A percentile compares a stretch with the other conserved stretches of the same genome.
Evolutionary conservation across 179 eudicot species (phyloP).

Genomic region (Beta corolliflora): DNA sequence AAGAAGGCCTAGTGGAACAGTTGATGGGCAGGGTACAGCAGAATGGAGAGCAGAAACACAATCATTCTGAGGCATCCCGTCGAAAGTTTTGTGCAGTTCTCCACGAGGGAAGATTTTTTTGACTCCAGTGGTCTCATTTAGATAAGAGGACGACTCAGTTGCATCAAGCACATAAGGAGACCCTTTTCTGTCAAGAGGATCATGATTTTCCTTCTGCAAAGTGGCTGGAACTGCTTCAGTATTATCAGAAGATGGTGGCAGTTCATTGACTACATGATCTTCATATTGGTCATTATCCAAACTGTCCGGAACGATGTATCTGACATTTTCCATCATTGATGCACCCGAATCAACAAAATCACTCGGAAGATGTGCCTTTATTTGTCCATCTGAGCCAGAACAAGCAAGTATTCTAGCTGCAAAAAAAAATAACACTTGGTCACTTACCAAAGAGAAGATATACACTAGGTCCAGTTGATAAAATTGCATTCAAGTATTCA

Average conservation of each 20-base stretch:
- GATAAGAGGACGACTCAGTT: slow-evolving; percentile 22
- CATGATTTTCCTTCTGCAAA: slow-evolving; percentile 23
- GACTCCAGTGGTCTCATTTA: slow-evolving; percentile 27
- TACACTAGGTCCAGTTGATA: neutral
- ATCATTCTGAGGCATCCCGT: slow-evolving; percentile 30
- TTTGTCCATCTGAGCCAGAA: slow-evolving; percentile 37
- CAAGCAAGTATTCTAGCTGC: slow-evolving; percentile 42
- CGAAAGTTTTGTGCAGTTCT: slow-evolving; percentile 15
- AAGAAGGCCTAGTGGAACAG: slow-evolving; percentile 8
- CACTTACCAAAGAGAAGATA: slow-evolving; percentile 4
- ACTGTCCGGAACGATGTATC: slow-evolving; percentile 58
- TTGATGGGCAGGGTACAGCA: slow-evolving; percentile 27
- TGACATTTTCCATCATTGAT: slow-evolving; percentile 33
- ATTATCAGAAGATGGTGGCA: slow-evolving; percentile 29
- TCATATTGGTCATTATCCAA: slow-evolving; percentile 48
- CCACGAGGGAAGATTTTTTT: slow-evolving; percentile 25
- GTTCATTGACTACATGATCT: slow-evolving; percentile 22
- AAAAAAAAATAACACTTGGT: slow-evolving; percentile 20
- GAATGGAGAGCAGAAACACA: slow-evolving; percentile 28
- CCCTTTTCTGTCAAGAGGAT: slow-evolving; percentile 20
- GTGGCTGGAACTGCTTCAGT: slow-evolving; percentile 31
- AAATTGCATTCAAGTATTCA: neutral
- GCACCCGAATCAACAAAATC: slow-evolving; percentile 29
- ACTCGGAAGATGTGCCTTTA: slow-evolving; percentile 17
- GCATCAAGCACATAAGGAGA: slow-evolving; percentile 24